These are phyloP conservation scores for Daphne laureola DNA, from an alignment of 441 rosid species.

Conservation along the genomic window DNA sequence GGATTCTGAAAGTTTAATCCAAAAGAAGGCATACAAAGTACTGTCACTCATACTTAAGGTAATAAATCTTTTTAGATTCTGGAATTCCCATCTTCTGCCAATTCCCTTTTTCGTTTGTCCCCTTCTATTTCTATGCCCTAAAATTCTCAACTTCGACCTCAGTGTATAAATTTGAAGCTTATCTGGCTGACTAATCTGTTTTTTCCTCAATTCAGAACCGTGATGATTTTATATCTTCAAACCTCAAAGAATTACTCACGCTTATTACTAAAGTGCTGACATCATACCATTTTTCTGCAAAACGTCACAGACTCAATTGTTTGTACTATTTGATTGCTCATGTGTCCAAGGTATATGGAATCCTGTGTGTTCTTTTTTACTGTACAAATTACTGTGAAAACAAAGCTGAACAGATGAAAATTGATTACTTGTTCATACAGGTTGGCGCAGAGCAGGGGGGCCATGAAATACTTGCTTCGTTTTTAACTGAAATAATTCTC, in stretches of 20 bases:
- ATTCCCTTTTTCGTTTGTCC: too few relatives aligned
- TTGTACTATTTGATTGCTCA: slow-evolving; percentile 64
- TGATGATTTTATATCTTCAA: slow-evolving; percentile 48
- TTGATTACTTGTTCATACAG: slow-evolving; percentile 28
- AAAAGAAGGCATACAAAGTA: slow-evolving; percentile 91
- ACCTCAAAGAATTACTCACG: slow-evolving; percentile 53
- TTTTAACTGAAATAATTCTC: slow-evolving; percentile 82
- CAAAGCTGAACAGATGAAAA: not conserved
- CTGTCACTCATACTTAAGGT: slow-evolving; percentile 80
- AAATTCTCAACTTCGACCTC: not conserved
- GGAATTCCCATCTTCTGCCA: not conserved
- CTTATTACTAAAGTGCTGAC: slow-evolving; percentile 68
- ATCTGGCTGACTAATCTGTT: not conserved
- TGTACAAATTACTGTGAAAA: too few relatives aligned
- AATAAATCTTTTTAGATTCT: slow-evolving; percentile 12
- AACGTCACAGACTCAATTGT: slow-evolving; percentile 87
- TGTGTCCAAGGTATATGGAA: slow-evolving; percentile 46
- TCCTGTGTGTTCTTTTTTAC: not conserved
- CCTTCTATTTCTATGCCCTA: slow-evolving; percentile 6
- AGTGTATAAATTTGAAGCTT: not conserved
- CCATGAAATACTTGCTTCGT: slow-evolving; percentile 47
- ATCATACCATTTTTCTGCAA: slow-evolving; percentile 83
- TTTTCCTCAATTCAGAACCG: slow-evolving; percentile 35
- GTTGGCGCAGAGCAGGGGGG: slow-evolving; percentile 50
- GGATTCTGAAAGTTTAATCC: slow-evolving; percentile 68